Percentiles rank a stretch among this genome's conserved stretches.
Conservation (phyloP, 768 basidiomycete genomes). For the Lepiota brunneoincarnata region DNA sequence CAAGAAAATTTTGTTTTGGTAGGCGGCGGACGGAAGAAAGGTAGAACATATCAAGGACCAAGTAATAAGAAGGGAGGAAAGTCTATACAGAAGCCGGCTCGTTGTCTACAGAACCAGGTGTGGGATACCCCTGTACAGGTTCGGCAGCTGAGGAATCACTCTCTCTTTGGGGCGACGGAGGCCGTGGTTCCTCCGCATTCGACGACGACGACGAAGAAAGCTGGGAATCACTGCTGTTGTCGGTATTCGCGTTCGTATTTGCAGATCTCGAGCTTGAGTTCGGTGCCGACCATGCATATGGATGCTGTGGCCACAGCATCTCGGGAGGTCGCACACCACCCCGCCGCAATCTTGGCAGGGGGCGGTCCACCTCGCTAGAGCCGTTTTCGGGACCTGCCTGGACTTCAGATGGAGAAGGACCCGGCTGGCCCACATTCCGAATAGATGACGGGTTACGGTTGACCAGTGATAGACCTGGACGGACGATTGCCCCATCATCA, state of each 20-base stretch:
- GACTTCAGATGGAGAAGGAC: not conserved
- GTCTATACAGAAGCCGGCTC: conserved; percentile 27
- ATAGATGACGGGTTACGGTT: not conserved
- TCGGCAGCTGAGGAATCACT: conserved; percentile 20
- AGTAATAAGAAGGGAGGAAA: conserved; percentile 16
- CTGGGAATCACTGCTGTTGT: not conserved
- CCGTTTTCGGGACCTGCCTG: not conserved
- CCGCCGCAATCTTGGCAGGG: conserved; percentile 40
- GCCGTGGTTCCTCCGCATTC: not conserved
- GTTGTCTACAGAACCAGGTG: conserved; percentile 44
- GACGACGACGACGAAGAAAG: not conserved
- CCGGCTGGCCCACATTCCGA: not conserved
- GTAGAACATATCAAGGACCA: conserved; percentile 12
- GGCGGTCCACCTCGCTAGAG: not conserved
- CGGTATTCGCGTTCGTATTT: not conserved
- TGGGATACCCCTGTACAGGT: conserved; percentile 39
- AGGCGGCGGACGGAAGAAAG: not conserved
- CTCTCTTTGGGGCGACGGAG: conserved; percentile 10
- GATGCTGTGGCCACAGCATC: conserved; percentile 42
- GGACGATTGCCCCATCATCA: not conserved
- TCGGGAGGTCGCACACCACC: conserved; percentile 70
- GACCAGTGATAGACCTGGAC: not conserved
- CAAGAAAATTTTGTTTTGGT: not conserved
- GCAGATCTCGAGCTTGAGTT: not conserved
- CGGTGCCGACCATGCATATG: not conserved